Evolutionary conservation across 192 early-diverging fungal genomes (phyloP).

Genomic region (Coemansia sp.): DNA sequence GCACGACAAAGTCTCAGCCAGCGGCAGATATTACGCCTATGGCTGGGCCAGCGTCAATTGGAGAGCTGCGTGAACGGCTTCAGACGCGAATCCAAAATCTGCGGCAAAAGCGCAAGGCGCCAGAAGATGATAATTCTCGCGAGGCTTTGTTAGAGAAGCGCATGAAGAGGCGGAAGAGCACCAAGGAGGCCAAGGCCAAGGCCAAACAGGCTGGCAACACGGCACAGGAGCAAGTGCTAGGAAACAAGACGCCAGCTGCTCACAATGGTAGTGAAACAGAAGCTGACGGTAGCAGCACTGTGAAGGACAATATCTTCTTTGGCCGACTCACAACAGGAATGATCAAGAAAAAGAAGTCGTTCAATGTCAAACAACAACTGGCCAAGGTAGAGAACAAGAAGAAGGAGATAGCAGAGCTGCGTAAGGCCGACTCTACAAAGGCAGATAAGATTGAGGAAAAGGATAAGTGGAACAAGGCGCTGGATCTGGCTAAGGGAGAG

Average conservation of each 20-base stretch:
- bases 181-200: constrained; percentile 44
- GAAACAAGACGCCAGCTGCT: constrained; percentile 26
- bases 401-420: constrained; percentile 73
- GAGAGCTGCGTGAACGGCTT: constrained; percentile 61
- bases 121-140: constrained; percentile 54
- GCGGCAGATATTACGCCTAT: constrained; percentile 26
- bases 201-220: constrained; percentile 24
- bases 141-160: constrained; percentile 78
- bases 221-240: constrained; percentile 28
- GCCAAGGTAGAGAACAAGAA: constrained; percentile 72
- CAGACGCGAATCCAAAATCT: constrained; percentile 62
- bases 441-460: constrained; percentile 71
- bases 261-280: constrained; percentile 7
- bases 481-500: constrained; percentile 80
- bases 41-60: constrained; percentile 48
- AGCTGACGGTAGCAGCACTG: constrained; percentile 2
- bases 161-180: constrained; percentile 64
- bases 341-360: constrained; percentile 49
- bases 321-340: constrained; percentile 41
- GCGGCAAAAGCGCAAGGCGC: constrained; percentile 64
- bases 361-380: constrained; percentile 56
- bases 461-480: constrained; percentile 77
- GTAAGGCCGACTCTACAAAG: constrained; percentile 60
- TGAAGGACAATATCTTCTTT: constrained; percentile 45
- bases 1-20: background rate